Evolutionary conservation across 768 basidiomycete species (phyloP).

Genomic region (Psilocybe tampanensis): DNA sequence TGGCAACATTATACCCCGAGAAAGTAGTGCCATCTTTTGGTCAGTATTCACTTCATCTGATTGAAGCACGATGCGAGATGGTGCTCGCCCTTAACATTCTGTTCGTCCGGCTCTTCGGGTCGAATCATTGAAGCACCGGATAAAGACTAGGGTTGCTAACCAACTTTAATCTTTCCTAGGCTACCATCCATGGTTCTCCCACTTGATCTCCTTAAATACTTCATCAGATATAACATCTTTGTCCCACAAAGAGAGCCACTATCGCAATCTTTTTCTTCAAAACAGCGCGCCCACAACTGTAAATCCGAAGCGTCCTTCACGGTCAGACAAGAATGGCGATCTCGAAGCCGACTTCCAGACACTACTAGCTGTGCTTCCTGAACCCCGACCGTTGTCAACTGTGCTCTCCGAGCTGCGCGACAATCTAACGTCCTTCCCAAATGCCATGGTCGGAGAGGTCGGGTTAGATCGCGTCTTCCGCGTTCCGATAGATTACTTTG

Average conservation of each 20-base stretch:
- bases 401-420: slow-evolving; percentile 60
- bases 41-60: slow-evolving; percentile 37
- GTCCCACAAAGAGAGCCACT: slow-evolving; percentile 68
- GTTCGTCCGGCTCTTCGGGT: background rate
- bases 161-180: slow-evolving; percentile 44
- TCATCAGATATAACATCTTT: slow-evolving; percentile 27
- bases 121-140: slow-evolving; percentile 12
- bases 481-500: slow-evolving; percentile 60
- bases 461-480: slow-evolving; percentile 86
- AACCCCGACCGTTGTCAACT: slow-evolving; percentile 64
- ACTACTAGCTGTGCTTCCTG: slow-evolving; percentile 69
- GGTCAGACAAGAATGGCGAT: background rate
- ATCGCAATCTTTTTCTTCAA: slow-evolving; percentile 64
- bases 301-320: slow-evolving; percentile 24
- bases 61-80: background rate
- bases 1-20: slow-evolving; percentile 61
- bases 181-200: slow-evolving; percentile 93
- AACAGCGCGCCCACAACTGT: slow-evolving; percentile 14
- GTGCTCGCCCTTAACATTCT: background rate
- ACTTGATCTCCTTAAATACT: slow-evolving; percentile 57
- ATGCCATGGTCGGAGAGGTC: slow-evolving; percentile 90
- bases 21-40: slow-evolving; percentile 90
- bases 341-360: slow-evolving; percentile 46
- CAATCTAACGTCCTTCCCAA: slow-evolving; percentile 62
- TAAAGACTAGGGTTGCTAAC: background rate